Conservation (phyloP, 257 asterid genomes). For the Solanum sitiens region DNA sequence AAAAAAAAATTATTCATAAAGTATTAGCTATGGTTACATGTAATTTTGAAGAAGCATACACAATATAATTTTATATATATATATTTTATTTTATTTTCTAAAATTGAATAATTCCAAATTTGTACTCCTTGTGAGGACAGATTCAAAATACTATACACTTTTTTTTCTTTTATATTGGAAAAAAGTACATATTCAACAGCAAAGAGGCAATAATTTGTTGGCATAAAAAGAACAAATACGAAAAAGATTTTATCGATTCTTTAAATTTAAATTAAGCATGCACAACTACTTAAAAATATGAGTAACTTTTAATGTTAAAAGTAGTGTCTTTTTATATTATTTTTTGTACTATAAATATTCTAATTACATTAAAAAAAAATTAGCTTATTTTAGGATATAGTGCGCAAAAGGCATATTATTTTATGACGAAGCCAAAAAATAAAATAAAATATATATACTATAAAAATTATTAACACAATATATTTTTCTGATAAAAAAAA, state of each 20-base stretch:
- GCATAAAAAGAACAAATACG: background rate
- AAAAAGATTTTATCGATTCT: background rate
- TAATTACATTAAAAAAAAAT: background rate
- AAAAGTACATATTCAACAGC: background rate
- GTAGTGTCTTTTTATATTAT: background rate
- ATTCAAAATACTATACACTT: background rate
- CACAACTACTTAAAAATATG: background rate
- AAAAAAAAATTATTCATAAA: too few species aligned
- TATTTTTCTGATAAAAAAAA: too few species aligned
- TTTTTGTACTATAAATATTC: background rate
- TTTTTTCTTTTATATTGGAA: background rate
- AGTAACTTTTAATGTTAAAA: background rate
- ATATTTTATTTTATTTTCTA: background rate
- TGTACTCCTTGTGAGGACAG: background rate
- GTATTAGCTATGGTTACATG: too few species aligned
- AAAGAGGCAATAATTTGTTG: background rate
- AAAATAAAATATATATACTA: too few species aligned
- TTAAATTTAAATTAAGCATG: background rate
- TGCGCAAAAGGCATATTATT: background rate
- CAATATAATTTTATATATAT: too few species aligned
- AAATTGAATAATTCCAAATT: background rate
- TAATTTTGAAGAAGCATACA: background rate
- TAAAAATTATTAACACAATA: background rate
- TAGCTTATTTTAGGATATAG: background rate
- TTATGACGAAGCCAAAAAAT: background rate